Evolutionary conservation across 2,329 filamentous ascomycete species (phyloP).

Genomic region (Sporothrix curviconia): DNA sequence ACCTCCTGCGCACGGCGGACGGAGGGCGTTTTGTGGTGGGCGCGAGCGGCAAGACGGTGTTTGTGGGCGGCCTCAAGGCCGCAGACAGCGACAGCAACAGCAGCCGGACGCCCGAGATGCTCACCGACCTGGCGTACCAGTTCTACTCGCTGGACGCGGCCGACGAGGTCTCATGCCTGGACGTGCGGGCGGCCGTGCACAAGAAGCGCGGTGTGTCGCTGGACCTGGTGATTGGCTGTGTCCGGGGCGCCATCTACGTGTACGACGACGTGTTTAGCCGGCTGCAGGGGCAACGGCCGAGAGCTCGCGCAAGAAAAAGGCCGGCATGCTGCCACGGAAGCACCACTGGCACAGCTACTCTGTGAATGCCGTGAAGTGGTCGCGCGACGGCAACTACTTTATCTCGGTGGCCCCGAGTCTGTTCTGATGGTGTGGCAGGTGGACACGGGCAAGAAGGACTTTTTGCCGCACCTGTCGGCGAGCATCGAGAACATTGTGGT

Average conservation of each 20-base stretch:
- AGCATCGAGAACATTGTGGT: conserved; percentile 79
- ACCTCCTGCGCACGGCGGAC: conserved; percentile 41
- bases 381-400: conserved; percentile 85
- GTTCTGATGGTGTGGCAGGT: conserved; percentile 90
- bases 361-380: conserved; percentile 85
- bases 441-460: conserved; percentile 74
- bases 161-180: conserved; percentile 60
- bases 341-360: conserved; percentile 88
- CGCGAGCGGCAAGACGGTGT: conserved; percentile 45
- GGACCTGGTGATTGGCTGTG: conserved; percentile 71
- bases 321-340: conserved; percentile 52
- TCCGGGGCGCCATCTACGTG: conserved; percentile 69
- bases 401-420: conserved; percentile 86
- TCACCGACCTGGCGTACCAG: conserved; percentile 45
- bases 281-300: conserved; percentile 40
- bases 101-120: conserved; percentile 25
- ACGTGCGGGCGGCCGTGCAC: conserved; percentile 45
- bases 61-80: conserved; percentile 49
- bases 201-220: conserved; percentile 23
- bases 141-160: conserved; percentile 53
- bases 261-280: conserved; percentile 67
- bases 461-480: conserved; percentile 82
- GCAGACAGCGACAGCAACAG: conserved; percentile 26
- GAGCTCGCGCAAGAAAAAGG: conserved; percentile 34
- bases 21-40: conserved; percentile 55